These are phyloP conservation scores for Pezicula radicicola DNA, from an alignment of 2,329 filamentous ascomycete genomes.

Conservation along the genomic window DNA sequence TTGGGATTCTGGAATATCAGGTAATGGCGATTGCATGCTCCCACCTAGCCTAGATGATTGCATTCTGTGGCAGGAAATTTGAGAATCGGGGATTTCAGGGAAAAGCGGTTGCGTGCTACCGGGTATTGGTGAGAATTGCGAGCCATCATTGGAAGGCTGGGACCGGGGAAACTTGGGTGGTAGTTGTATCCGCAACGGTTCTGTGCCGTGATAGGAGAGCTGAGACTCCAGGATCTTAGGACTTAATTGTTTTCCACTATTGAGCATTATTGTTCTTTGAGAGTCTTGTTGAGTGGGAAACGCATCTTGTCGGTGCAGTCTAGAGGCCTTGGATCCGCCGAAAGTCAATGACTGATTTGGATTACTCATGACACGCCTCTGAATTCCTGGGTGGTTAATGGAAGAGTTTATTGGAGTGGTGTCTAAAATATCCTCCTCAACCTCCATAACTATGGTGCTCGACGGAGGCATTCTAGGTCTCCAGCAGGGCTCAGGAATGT, in stretches of 20 bases:
- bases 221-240: background rate
- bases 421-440: conserved; percentile 16
- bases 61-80: background rate
- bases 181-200: too few species aligned
- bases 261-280: background rate
- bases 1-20: background rate
- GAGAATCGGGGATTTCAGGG: background rate
- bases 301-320: background rate
- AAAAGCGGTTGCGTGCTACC: background rate
- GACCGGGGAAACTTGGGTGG: too few species aligned
- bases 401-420: background rate
- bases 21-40: background rate
- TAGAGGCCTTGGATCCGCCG: background rate
- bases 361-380: background rate
- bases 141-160: too few species aligned
- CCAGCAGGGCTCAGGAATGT: conserved; percentile 6
- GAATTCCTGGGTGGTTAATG: too few species aligned
- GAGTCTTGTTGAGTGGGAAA: background rate
- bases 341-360: background rate
- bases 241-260: background rate
- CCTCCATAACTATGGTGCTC: conserved; percentile 12
- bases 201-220: background rate
- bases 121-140: background rate
- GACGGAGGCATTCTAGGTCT: conserved; percentile 7
- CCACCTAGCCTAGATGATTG: background rate